phyloP scores from a whole-genome alignment of 192 early-diverging fungal genomes.

The Funneliformis geosporum region DNA sequence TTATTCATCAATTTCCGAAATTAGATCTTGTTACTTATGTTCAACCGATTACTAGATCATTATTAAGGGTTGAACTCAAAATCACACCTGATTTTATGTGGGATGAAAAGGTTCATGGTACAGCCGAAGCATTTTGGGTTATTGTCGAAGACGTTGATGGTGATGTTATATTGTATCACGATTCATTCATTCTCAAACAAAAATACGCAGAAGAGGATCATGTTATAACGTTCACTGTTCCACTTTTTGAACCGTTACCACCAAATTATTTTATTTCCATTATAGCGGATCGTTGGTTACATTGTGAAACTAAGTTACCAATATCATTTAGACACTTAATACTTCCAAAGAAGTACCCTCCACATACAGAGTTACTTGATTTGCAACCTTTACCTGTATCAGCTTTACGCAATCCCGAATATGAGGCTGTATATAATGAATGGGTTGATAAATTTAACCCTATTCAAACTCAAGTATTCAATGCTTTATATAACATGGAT shows the following conservation, averaged over 20 bases:
- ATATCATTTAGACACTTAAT: constrained; percentile 93
- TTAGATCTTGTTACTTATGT: constrained; percentile 88
- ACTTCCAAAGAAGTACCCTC: constrained; percentile 88
- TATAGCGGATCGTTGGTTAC: constrained; percentile 94
- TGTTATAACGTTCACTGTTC: constrained; percentile 84
- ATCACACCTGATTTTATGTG: constrained; percentile 94
- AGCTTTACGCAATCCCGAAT: constrained; percentile 75
- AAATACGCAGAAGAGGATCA: constrained; percentile 85
- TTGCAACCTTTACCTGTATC: constrained; percentile 84
- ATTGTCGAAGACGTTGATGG: constrained; percentile 93
- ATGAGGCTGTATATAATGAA: constrained; percentile 66
- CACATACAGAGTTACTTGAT: constrained; percentile 94
- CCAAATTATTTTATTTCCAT: constrained; percentile 96
- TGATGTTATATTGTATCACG: constrained; percentile 85
- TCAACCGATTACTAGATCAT: constrained; percentile 89
- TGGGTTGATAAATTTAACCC: constrained; percentile 81
- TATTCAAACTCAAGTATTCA: constrained; percentile 95
- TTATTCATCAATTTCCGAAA: constrained; percentile 92
- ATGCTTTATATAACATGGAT: constrained; percentile 83
- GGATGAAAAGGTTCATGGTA: constrained; percentile 85
- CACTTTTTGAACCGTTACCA: constrained; percentile 88
- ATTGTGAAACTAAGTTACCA: constrained; percentile 86
- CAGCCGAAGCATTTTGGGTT: constrained; percentile 91
- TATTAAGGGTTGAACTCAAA: constrained; percentile 88
- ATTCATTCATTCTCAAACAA: constrained; percentile 88